These are phyloP conservation scores for Gossypium lobatum DNA, from an alignment of 441 rosid genomes.

Conservation along the genomic window DNA sequence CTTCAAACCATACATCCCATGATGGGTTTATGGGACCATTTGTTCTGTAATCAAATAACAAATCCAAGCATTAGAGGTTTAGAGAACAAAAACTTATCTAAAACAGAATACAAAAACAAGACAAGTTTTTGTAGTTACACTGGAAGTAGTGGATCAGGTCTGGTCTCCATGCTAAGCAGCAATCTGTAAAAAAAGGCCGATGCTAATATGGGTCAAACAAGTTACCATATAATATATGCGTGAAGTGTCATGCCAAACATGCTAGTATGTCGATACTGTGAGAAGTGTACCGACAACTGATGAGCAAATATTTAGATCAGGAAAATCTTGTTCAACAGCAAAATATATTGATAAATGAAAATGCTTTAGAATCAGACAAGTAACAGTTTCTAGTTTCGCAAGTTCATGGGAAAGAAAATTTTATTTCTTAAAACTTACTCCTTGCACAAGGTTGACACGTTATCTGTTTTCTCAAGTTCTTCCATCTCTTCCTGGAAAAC, in stretches of 20 bases:
- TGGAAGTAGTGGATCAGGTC: slow-evolving; percentile 68
- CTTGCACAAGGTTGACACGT: slow-evolving; percentile 45
- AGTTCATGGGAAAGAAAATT: not conserved
- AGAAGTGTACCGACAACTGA: not conserved
- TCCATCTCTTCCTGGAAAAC: slow-evolving; percentile 60
- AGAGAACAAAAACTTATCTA: slow-evolving; percentile 6
- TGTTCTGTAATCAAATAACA: slow-evolving; percentile 44
- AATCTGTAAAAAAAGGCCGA: slow-evolving; percentile 34
- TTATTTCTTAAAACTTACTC: slow-evolving; percentile 45
- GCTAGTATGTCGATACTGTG: not conserved
- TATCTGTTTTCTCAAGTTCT: slow-evolving; percentile 47
- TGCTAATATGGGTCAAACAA: slow-evolving; percentile 9
- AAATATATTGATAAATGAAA: not conserved
- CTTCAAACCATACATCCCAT: slow-evolving; percentile 90
- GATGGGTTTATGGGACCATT: slow-evolving; percentile 48
- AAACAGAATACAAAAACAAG: not conserved
- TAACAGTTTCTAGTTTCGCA: not conserved
- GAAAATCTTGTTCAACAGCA: not conserved
- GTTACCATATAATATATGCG: not conserved
- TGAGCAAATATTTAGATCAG: not conserved
- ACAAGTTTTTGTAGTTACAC: slow-evolving; percentile 35
- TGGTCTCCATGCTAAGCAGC: slow-evolving; percentile 31
- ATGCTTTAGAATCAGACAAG: not conserved
- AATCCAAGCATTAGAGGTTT: slow-evolving; percentile 7
- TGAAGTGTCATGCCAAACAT: not conserved